A percentile compares a stretch with the other conserved stretches of the same genome.
Evolutionary conservation across 441 rosid genomes (phyloP).

Genomic region (Syzygium malaccense): DNA sequence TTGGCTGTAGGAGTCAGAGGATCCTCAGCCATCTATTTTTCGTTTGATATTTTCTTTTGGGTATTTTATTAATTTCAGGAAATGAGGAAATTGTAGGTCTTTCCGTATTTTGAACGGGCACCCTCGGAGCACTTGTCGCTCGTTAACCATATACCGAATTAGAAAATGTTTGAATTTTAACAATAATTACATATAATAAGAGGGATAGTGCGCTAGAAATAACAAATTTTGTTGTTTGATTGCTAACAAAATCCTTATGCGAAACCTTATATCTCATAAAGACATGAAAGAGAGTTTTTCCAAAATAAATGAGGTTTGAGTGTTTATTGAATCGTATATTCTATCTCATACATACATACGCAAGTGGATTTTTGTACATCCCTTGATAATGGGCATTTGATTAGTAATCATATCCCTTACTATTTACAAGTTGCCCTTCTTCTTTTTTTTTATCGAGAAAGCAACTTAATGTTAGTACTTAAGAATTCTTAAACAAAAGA

Average conservation of each 20-base stretch:
- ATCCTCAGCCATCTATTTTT: conserved; percentile 15
- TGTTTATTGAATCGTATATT: background rate
- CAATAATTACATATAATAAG: too few relatives aligned
- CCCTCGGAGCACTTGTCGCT: background rate
- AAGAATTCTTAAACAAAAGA: too few relatives aligned
- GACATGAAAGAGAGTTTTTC: background rate
- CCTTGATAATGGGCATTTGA: too few relatives aligned
- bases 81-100: background rate
- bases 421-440: too few relatives aligned
- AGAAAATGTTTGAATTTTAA: too few relatives aligned
- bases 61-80: background rate
- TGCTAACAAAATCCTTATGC: background rate
- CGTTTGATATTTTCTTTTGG: background rate
- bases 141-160: background rate
- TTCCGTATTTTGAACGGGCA: background rate
- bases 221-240: background rate
- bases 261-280: background rate
- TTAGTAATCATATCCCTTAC: too few relatives aligned
- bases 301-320: background rate
- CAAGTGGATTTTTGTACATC: too few relatives aligned
- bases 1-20: conserved; percentile 14
- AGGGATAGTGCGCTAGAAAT: background rate
- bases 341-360: background rate
- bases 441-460: too few relatives aligned
- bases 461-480: too few relatives aligned